Conservation (phyloP, 495 filamentous ascomycete genomes). For the Annulohypoxylon nitens region DNA sequence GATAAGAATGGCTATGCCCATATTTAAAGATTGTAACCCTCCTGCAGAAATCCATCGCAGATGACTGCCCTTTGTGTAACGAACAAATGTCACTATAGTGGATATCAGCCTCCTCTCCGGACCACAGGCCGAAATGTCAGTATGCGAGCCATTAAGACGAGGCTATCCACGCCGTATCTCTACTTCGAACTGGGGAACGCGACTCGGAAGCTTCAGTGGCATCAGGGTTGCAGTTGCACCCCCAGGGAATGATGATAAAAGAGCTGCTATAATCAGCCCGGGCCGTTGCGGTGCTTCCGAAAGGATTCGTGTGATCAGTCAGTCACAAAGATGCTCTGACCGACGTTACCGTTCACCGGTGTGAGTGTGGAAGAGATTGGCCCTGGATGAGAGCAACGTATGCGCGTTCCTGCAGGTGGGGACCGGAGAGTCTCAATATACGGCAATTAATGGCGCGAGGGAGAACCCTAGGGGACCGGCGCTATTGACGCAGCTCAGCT, state of each 20-base stretch:
- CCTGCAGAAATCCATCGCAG: constrained; percentile 35
- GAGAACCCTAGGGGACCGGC: constrained; percentile 16
- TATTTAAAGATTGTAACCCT: constrained; percentile 42
- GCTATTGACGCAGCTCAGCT: constrained; percentile 44
- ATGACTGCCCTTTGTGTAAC: constrained; percentile 44
- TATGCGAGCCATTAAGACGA: constrained; percentile 33
- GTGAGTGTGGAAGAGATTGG: constrained; percentile 44
- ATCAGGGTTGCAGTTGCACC: constrained; percentile 38
- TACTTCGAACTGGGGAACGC: constrained; percentile 14
- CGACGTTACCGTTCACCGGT: constrained; percentile 47
- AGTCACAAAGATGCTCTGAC: constrained; percentile 33
- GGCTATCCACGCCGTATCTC: constrained; percentile 34
- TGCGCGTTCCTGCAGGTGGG: constrained; percentile 45
- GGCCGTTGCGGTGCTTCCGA: constrained; percentile 39
- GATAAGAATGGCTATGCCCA: constrained; percentile 36
- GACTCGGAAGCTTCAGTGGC: constrained; percentile 31
- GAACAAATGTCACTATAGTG: constrained; percentile 30
- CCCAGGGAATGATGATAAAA: constrained; percentile 27
- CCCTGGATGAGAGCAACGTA: constrained; percentile 33
- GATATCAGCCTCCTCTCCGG: constrained; percentile 38
- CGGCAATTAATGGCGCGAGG: constrained; percentile 47
- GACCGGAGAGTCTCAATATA: constrained; percentile 36
- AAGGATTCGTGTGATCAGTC: constrained; percentile 45
- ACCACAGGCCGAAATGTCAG: constrained; percentile 28
- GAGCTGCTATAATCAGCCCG: constrained; percentile 31